Base-by-base conservation (phyloP, 306 rosid species). In the Carpinus viminea region DNA sequence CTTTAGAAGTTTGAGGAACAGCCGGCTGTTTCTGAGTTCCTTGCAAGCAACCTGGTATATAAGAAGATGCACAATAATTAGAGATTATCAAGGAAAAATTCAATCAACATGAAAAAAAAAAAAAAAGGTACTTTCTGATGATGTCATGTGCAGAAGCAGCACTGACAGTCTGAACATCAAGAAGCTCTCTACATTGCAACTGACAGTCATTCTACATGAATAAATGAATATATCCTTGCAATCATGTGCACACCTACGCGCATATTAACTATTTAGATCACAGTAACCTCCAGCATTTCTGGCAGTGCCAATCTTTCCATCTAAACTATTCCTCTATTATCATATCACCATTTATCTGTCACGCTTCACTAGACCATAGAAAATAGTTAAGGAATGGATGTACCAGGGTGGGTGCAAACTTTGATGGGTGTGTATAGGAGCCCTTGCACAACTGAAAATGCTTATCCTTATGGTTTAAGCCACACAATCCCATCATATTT, bases 1-100 rank as follows among this genome's bases (percentile, higher is more conserved):
- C 99, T 96, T 96, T 50, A 96, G 90, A 83, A 93, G 96, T 85
- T 96, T 96, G 54, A 96, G 93, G 91, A 96, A 96, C 72, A 96
- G 79, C 78, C 99, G 56, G 82, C 97, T 96, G 86, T 81, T 90
- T 78, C 85, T 88, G 34, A 96, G 90, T 80, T 90, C 93, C 84
- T 88, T 87, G 81, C 96, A 91, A 57, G 98, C 99, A 84, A 91
- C 83, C 99, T 96, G 84, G 54, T 69, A 71, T 51, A 76, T 55
- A 77, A 78, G n/a, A 88, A 70, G 51, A 76, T 17, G 8, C 24
- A 60, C 20, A 47, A 46, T 50, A 82, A 77, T 75, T 48, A 83
- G 79, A 69, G 73, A 52, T 18, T 54, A 69, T 56, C 41, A 10
- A 78, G 70, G 45, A 66, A 59, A 53, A 47, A 38, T 70, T 74